Evolutionary conservation across 257 asterid species (phyloP).

Genomic region (Mitragyna speciosa): DNA sequence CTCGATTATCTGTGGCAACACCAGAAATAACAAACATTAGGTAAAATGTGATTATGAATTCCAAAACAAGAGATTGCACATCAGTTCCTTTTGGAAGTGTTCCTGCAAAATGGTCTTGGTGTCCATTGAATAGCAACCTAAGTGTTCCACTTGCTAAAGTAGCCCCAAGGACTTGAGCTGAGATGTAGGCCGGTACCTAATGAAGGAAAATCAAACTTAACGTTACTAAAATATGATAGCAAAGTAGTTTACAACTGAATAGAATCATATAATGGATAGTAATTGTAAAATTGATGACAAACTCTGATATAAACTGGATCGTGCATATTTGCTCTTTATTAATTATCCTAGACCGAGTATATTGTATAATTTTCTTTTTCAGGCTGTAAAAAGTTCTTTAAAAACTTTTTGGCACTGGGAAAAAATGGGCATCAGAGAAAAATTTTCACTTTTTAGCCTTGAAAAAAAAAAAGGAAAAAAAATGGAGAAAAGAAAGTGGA

Average conservation of each 20-base stretch:
- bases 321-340: too few species aligned
- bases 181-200: slow-evolving; percentile 71
- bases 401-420: too few species aligned
- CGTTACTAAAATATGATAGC: neutral
- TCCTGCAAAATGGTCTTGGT: slow-evolving; percentile 67
- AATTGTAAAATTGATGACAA: too few species aligned
- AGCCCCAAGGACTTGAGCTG: slow-evolving; percentile 72
- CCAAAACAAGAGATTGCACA: slow-evolving; percentile 61
- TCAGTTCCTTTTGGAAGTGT: slow-evolving; percentile 61
- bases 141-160: slow-evolving; percentile 80
- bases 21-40: slow-evolving; percentile 94
- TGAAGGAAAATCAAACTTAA: slow-evolving; percentile 8
- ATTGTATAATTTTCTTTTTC: too few species aligned
- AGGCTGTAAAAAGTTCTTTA: too few species aligned
- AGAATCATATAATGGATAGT: too few species aligned
- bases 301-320: too few species aligned
- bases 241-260: neutral
- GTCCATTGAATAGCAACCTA: slow-evolving; percentile 61
- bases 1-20: slow-evolving; percentile 89
- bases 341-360: too few species aligned
- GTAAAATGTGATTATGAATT: slow-evolving; percentile 82
- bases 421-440: too few species aligned
- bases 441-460: too few species aligned
- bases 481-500: neutral
- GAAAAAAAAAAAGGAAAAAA: too few species aligned